Evolutionary conservation across 768 basidiomycete species (phyloP).

Genomic region (Strobilomyces dryophilus): DNA sequence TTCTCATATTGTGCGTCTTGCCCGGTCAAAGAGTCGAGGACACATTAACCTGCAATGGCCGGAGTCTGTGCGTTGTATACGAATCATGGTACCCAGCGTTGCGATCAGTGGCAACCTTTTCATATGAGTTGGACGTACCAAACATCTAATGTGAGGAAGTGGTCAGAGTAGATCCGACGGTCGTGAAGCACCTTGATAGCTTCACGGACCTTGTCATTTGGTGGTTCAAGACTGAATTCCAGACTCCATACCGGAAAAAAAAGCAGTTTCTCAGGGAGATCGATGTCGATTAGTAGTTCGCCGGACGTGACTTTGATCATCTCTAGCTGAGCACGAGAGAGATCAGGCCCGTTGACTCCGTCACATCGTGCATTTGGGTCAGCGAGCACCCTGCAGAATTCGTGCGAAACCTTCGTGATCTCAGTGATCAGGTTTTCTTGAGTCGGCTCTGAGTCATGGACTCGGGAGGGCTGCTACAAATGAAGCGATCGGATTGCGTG

Average conservation of each 20-base stretch:
- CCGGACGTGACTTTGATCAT: neutral
- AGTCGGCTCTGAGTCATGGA: neutral
- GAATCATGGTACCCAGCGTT: neutral
- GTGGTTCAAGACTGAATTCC: neutral
- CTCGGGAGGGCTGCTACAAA: no score
- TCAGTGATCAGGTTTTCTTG: neutral
- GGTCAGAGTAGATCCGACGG: neutral
- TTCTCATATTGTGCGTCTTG: neutral
- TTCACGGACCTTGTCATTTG: neutral
- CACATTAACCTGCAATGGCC: neutral
- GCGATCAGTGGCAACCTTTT: neutral
- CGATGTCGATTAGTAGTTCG: neutral
- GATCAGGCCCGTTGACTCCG: neutral
- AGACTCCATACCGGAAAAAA: neutral
- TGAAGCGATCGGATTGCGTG: no score
- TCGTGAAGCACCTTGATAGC: neutral
- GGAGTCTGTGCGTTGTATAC: neutral
- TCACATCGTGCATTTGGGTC: neutral
- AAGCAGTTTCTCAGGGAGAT: neutral
- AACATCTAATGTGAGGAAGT: neutral
- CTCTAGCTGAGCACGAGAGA: neutral
- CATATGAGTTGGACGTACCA: neutral
- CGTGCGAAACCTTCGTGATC: neutral
- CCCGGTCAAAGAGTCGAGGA: neutral
- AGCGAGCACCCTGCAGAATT: neutral